Percentiles rank a stretch among this genome's conserved stretches.
Evolutionary conservation across 192 early-diverging fungal genomes (phyloP).

Genomic region (Backusella luteola): DNA sequence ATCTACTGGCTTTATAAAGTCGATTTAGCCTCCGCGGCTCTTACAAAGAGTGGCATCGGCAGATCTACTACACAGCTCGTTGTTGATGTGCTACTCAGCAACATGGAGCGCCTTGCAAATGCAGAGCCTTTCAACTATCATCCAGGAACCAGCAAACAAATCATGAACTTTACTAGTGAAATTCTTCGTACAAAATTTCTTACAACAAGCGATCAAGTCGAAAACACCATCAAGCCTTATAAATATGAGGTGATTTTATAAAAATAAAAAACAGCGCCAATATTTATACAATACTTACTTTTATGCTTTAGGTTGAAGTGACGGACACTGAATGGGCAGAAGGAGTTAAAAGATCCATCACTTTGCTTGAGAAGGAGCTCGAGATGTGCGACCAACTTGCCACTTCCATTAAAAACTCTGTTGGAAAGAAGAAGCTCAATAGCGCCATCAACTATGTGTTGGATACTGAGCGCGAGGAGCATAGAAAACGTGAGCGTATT

Average conservation of each 20-base stretch:
- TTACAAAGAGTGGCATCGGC: constrained; percentile 95
- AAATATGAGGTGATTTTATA: constrained; percentile 74
- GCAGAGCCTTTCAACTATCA: constrained; percentile 88
- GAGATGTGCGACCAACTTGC: constrained; percentile 69
- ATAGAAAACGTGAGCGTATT: constrained; percentile 24
- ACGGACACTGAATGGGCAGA: constrained; percentile 91
- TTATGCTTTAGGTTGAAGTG: constrained; percentile 64
- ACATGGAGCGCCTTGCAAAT: constrained; percentile 77
- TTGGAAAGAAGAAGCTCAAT: constrained; percentile 79
- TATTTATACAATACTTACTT: constrained; percentile 9
- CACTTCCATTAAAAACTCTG: constrained; percentile 66
- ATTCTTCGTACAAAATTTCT: constrained; percentile 86
- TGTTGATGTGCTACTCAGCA: constrained; percentile 81
- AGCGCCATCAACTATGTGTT: constrained; percentile 81
- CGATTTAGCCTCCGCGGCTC: constrained; percentile 75
- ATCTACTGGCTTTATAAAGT: constrained; percentile 85
- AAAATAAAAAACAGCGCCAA: neutral
- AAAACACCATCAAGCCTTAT: constrained; percentile 98
- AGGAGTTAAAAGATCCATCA: constrained; percentile 76
- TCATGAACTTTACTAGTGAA: constrained; percentile 82
- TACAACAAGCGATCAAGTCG: constrained; percentile 92
- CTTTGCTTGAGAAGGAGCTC: constrained; percentile 80
- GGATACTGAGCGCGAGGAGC: constrained; percentile 65
- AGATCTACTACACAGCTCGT: constrained; percentile 89
- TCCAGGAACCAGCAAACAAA: constrained; percentile 71